Evolutionary conservation across 495 filamentous ascomycete species (phyloP).

Genomic region (Eremomyces bilateralis): DNA sequence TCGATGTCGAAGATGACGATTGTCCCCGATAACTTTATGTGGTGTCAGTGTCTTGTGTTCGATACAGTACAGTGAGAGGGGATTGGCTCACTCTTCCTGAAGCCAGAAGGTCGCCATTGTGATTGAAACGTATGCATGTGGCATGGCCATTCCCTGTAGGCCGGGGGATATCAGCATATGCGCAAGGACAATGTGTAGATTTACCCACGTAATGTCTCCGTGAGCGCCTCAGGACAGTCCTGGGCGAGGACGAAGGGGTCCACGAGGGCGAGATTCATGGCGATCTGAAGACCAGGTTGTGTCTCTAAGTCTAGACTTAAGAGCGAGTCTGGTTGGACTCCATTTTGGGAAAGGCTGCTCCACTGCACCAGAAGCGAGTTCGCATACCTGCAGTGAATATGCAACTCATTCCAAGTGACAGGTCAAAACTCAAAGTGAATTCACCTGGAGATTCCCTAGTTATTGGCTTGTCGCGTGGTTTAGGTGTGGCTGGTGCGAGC

Average conservation of each 20-base stretch:
- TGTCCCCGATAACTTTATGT: constrained; percentile 51
- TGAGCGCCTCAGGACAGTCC: constrained; percentile 81
- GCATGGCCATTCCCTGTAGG: constrained; percentile 37
- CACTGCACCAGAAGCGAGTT: too few species aligned
- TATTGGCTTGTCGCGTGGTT: too few species aligned
- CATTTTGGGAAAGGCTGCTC: too few species aligned
- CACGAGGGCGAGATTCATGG: constrained; percentile 59
- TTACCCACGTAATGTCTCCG: constrained; percentile 57
- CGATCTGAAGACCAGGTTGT: too few species aligned
- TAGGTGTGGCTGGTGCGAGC: too few species aligned
- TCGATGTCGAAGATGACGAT: constrained; percentile 94
- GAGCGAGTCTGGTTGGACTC: too few species aligned
- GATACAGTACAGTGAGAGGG: background rate
- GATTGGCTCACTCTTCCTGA: constrained; percentile 49
- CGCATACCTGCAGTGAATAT: too few species aligned
- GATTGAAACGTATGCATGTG: constrained; percentile 67
- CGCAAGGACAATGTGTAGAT: constrained; percentile 6
- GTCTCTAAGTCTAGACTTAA: too few species aligned
- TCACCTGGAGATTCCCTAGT: too few species aligned
- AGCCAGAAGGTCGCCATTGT: constrained; percentile 55
- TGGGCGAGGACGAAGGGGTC: constrained; percentile 75
- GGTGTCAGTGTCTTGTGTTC: constrained; percentile 3
- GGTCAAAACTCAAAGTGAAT: too few species aligned
- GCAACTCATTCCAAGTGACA: too few species aligned
- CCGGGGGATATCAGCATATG: constrained; percentile 7